Evolutionary conservation across 2,329 filamentous ascomycete species (phyloP).

Genomic region (Botrytis pseudocinerea): DNA sequence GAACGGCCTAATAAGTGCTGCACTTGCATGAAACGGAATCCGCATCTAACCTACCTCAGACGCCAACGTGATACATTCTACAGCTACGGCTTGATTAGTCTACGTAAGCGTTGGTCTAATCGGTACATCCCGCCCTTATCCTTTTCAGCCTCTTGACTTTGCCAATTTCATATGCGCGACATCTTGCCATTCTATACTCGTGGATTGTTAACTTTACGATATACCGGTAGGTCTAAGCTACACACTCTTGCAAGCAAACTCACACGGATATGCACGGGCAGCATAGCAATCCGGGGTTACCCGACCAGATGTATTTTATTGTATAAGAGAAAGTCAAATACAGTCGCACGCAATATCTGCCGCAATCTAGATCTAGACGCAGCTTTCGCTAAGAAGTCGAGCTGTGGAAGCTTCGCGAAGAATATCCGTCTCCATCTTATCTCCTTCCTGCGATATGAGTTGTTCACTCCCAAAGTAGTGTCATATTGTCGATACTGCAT

Average conservation of each 20-base stretch:
- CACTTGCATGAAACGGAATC: not conserved
- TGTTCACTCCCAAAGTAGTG: not conserved
- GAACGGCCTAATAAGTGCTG: not conserved
- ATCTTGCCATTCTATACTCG: not conserved
- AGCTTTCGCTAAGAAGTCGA: not conserved
- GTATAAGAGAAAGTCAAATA: not conserved
- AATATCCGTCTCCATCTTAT: not conserved
- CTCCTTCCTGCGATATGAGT: conserved; percentile 14
- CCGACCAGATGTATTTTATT: not conserved
- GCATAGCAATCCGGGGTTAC: not conserved
- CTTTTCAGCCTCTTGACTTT: not conserved
- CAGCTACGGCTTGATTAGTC: not conserved
- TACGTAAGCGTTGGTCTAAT: not conserved
- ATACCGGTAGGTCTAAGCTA: not conserved
- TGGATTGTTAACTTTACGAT: not conserved
- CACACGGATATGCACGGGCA: not conserved
- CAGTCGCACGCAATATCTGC: not conserved
- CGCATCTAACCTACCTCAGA: not conserved
- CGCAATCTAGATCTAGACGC: conserved; percentile 10
- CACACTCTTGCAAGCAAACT: no score
- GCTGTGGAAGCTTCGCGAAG: conserved; percentile 3
- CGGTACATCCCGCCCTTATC: not conserved
- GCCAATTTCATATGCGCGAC: not conserved
- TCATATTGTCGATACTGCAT: not conserved
- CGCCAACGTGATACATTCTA: not conserved